A percentile compares a stretch with the other conserved stretches of the same genome.
phyloP scores from a whole-genome alignment of 164 flowering plant genomes.

The Magnolia changhungtana region DNA sequence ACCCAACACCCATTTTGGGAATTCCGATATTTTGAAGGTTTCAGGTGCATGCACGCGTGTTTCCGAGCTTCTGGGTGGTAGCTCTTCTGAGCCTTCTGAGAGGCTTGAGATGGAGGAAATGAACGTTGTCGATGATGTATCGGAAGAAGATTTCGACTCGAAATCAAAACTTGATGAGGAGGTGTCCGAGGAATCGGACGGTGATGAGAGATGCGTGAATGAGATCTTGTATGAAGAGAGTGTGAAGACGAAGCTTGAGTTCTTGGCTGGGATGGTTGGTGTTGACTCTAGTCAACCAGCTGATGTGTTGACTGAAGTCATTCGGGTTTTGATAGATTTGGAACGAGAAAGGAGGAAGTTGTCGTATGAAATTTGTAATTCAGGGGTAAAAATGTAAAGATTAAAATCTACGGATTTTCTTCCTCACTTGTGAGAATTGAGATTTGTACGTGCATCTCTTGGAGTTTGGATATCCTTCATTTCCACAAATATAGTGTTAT shows the following conservation, averaged over 20 bases:
- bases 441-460: no score
- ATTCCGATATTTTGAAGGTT: background rate
- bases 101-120: background rate
- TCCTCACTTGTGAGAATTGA: background rate
- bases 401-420: background rate
- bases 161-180: background rate
- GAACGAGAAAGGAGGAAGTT: background rate
- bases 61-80: background rate
- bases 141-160: background rate
- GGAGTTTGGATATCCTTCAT: no score
- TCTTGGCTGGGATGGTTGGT: constrained; percentile 16
- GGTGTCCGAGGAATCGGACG: background rate
- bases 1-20: background rate
- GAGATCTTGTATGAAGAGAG: constrained; percentile 1
- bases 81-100: background rate
- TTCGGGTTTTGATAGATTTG: constrained; percentile 10
- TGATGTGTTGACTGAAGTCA: constrained; percentile 17
- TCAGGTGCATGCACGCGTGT: background rate
- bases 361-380: background rate
- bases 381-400: background rate
- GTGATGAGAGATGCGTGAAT: background rate
- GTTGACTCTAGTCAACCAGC: background rate
- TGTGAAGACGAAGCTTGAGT: constrained; percentile 12
- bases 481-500: no score
- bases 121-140: background rate